Base-by-base conservation (phyloP, 768 basidiomycete genomes). In the Amanita phalloides region DNA sequence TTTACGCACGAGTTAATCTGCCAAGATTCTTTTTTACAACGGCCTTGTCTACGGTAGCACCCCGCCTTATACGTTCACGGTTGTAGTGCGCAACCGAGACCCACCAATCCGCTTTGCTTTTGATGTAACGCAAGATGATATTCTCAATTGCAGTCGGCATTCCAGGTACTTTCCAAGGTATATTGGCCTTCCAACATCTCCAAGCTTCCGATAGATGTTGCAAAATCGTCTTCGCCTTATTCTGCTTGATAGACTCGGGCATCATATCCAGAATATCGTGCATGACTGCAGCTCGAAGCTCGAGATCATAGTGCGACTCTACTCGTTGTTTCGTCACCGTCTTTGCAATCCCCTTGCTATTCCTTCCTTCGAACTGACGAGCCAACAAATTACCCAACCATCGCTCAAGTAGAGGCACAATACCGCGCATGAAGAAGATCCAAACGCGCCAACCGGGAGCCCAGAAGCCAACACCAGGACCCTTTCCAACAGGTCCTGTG, bases 181-280 rank as follows among this genome's bases (percentile, higher is more conserved):
- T 92, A 62, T 92, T 92, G 3, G 90, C 90, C 67, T 92, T 92
- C 90, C 90, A 92, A 68, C 94, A 97, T 59, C 95, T 77, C 96
- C 96, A 98, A 8, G 95, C 96, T 65, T 98, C 96, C 3, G 94
- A 96, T 58, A 98, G 70, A 65, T 98, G 96, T 66, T 99, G 96
- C 64, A 99, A 63, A 57, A 99, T 98, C 9, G 96, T 98, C 75
- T 99, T 99, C n/a, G 93, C 84, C 74, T 99, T 98, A 71, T 98
- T 99, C 69, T 94, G 92, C 70, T 94, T 94, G 74, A 98, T 94
- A 2, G 90, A 92, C 67, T 98, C 96, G 6, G 96, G 96, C 95
- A 98, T 97, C 95, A 98, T 97, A 72, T 98, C 95, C 59, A 99
- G 74, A 59, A 99, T 98, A 67, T 99, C 95, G 70, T 97, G 95